Base-by-base conservation (phyloP, 495 filamentous ascomycete species). In the Daldinia grandis region DNA sequence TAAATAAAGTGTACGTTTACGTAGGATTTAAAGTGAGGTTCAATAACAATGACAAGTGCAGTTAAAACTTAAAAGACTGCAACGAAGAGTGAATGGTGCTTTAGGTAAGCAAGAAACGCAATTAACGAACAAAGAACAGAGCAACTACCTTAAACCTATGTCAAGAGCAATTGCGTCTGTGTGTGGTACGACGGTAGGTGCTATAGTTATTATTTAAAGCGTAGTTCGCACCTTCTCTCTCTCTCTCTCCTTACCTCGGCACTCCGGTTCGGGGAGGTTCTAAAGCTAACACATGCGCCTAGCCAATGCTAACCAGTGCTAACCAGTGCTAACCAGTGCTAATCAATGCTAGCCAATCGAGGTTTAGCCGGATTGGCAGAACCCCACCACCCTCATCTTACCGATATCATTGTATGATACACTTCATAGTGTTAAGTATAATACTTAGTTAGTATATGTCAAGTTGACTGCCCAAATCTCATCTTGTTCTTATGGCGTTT, bases 261-360 rank as follows among this genome's bases (percentile, higher is more conserved):
- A 60, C 70, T 73, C 70, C 70, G 70, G 70, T 58, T 73, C 66
- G 35, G 62, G 44, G 21, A 37, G 33, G 35, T n/a, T 51, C 47
- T 49, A 14, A 35, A 25, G 21, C 35, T 27, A 30, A 42, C 51
- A 42, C 51, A 55, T 56, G 24, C 33, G 15, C 40, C 42, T 60
- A 67, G 4, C 63, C 50, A 55, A 58, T 64, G 28, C 35, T 38
- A 38, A 15, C 35, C 35, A 14, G n/a, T n/a, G n/a, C 40, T 59
- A 66, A 12, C 63, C 49, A 54, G 51, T 64, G 30, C 19, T 24
- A 47, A 5, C 9, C 42, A 51, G 38, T 60, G 24, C 42, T 57
- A 67, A 15, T 54, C 31, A 55, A 58, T 64, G 27, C 42, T 56
- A 64, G 7, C 64, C 51, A 56, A 58, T 69, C 27, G 24, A 17